phyloP scores from a whole-genome alignment of 2,329 filamentous ascomycete genomes.

The Alternaria atra region DNA sequence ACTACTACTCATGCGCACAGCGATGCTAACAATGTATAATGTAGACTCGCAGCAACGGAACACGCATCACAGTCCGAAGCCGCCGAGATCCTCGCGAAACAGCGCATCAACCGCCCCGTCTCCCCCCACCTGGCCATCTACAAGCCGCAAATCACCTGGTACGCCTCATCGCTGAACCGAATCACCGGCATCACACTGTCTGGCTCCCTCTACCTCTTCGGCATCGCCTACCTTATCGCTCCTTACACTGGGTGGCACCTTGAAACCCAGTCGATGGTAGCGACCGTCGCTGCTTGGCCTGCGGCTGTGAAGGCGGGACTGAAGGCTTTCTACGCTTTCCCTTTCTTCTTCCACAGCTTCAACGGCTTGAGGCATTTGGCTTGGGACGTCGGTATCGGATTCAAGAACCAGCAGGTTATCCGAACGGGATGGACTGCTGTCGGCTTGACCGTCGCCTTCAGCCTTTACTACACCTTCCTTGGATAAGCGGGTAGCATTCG shows the following conservation, averaged over 20 bases:
- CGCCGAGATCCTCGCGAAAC: constrained; percentile 75
- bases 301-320: constrained; percentile 65
- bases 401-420: constrained; percentile 71
- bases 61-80: constrained; percentile 65
- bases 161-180: constrained; percentile 78
- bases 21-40: constrained; percentile 19
- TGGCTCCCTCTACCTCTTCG: constrained; percentile 80
- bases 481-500: constrained; percentile 1
- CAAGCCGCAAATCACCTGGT: constrained; percentile 85
- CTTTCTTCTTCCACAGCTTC: constrained; percentile 73
- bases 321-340: constrained; percentile 68
- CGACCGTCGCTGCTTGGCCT: constrained; percentile 70
- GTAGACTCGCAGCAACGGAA: constrained; percentile 63
- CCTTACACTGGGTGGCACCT: constrained; percentile 78
- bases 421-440: constrained; percentile 71
- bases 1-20: background rate
- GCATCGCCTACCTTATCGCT: constrained; percentile 79
- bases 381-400: constrained; percentile 71
- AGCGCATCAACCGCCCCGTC: constrained; percentile 83
- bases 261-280: constrained; percentile 70
- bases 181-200: constrained; percentile 81
- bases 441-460: constrained; percentile 60
- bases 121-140: constrained; percentile 89
- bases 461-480: constrained; percentile 45
- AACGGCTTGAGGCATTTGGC: constrained; percentile 77